These are phyloP conservation scores for Petunia axillaris DNA, from an alignment of 257 asterid species.

Conservation along the genomic window DNA sequence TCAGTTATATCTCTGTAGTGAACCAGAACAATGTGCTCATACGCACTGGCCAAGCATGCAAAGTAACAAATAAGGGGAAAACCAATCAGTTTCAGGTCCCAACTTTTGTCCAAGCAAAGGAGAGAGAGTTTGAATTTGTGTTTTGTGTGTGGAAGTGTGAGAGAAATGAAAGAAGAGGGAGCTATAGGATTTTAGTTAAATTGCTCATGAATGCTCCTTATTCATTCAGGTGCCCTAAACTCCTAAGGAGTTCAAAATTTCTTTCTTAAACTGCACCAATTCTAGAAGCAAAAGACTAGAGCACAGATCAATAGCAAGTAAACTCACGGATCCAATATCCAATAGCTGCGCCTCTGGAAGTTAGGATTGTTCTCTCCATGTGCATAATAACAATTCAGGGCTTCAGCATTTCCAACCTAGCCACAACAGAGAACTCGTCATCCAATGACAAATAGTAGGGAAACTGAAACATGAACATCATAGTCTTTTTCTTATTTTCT, in stretches of 20 bases:
- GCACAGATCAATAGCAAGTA: slow-evolving; percentile 3
- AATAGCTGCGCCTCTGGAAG: slow-evolving; percentile 82
- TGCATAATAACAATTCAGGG: slow-evolving; percentile 81
- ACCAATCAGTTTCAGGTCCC: slow-evolving; percentile 7
- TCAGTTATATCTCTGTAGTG: slow-evolving; percentile 87
- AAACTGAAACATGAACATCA: slow-evolving; percentile 24
- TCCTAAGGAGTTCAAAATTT: background rate
- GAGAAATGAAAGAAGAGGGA: background rate
- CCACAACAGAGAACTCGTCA: slow-evolving; percentile 31
- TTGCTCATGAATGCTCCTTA: background rate
- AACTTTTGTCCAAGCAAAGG: background rate
- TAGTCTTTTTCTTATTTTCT: background rate
- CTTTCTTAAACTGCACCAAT: slow-evolving; percentile 13
- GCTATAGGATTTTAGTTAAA: slow-evolving; percentile 9
- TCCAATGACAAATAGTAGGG: slow-evolving; percentile 20
- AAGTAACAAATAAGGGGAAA: slow-evolving; percentile 14
- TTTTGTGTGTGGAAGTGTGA: background rate
- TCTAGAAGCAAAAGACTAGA: slow-evolving; percentile 3
- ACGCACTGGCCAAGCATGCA: slow-evolving; percentile 60
- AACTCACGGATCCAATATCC: slow-evolving; percentile 87
- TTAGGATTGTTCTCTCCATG: slow-evolving; percentile 78
- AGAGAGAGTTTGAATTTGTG: background rate
- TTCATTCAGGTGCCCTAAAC: slow-evolving; percentile 14
- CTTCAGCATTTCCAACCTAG: slow-evolving; percentile 82
- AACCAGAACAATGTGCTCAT: slow-evolving; percentile 94